Evolutionary conservation across 768 basidiomycete species (phyloP), one percentile per base, ranked within the genome.

Genomic region (Mycena capillaripes): DNA sequence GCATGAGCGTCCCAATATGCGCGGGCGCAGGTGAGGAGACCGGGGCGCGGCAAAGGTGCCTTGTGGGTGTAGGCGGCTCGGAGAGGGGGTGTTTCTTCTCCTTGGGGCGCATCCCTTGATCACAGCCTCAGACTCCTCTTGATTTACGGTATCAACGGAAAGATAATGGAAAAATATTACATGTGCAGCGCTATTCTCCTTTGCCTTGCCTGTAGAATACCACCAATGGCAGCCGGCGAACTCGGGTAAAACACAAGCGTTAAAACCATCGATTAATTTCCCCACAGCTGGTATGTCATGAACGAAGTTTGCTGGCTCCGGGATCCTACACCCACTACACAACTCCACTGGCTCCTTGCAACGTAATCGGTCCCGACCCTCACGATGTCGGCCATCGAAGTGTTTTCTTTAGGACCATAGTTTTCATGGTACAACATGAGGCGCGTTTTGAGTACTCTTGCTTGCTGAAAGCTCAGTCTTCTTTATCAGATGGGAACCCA

Each of bases 151-250:
- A 9, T 66, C 27, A 55, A 56, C 52, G 64, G 64, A n/a, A 25
- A 66, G 2, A 40, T 34, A 25, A 55, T 53, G 52, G 64, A 66
- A 23, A 66, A 66, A 57, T 81, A 77, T 48, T 81, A 81, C 52
- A 10, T 79, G 9, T 56, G 77, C 34, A 68, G 58, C 34, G 73
- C 76, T 10, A 52, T 59, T 3, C 8, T 79, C 4, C 63, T 79
- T 11, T 73, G 14, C 30, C 48, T 12, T 38, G 48, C 5, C n/a
- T n/a, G n/a, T n/a, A 74, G 59, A n/a, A 50, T 63, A 52, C 69
- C 10, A 56, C 76, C 30, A 25, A 10, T 5, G 23, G 38, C 38
- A 16, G 38, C 38, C 38, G 38, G 38, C 11, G 38, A 38, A 38
- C 38, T 38, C 38, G 38, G 38, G 38, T 38, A 16, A 38, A 16